These are phyloP conservation scores for Penicillium janthinellum DNA, from an alignment of 2,329 filamentous ascomycete species.

Conservation along the genomic window DNA sequence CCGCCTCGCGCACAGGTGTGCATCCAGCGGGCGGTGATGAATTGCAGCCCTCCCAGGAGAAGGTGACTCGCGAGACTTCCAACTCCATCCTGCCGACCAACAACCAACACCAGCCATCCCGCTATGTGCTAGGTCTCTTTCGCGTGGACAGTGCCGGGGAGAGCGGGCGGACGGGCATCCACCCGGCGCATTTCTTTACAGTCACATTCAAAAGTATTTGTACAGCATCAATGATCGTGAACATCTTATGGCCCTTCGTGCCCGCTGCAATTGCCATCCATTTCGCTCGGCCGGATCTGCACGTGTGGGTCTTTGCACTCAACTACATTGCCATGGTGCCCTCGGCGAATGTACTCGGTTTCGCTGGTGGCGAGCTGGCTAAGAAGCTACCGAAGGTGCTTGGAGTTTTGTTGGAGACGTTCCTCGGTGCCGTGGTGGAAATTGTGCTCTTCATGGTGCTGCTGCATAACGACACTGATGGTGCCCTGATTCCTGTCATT, in stretches of 20 bases:
- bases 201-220: slow-evolving; percentile 68
- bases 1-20: slow-evolving; percentile 12
- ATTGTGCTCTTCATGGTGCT: slow-evolving; percentile 81
- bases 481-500: slow-evolving; percentile 65
- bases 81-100: slow-evolving; percentile 31
- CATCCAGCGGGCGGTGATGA: slow-evolving; percentile 3
- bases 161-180: slow-evolving; percentile 67
- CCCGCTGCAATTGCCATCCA: slow-evolving; percentile 69
- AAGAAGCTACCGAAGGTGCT: slow-evolving; percentile 75
- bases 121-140: slow-evolving; percentile 29
- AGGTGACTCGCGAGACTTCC: slow-evolving; percentile 16
- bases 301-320: slow-evolving; percentile 68
- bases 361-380: slow-evolving; percentile 70
- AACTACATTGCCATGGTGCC: slow-evolving; percentile 79
- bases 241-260: slow-evolving; percentile 74
- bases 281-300: slow-evolving; percentile 57
- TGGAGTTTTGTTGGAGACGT: slow-evolving; percentile 52
- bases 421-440: slow-evolving; percentile 74
- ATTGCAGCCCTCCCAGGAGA: slow-evolving; percentile 17
- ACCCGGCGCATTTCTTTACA: slow-evolving; percentile 64
- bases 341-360: slow-evolving; percentile 73
- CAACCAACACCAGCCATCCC: slow-evolving; percentile 21
- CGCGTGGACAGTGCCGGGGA: slow-evolving; percentile 56
- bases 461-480: slow-evolving; percentile 55
- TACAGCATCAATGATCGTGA: slow-evolving; percentile 64